Percentiles rank a stretch among this genome's conserved stretches.
phyloP scores from a whole-genome alignment of 306 rosid genomes.

The Rosa chinensis region DNA sequence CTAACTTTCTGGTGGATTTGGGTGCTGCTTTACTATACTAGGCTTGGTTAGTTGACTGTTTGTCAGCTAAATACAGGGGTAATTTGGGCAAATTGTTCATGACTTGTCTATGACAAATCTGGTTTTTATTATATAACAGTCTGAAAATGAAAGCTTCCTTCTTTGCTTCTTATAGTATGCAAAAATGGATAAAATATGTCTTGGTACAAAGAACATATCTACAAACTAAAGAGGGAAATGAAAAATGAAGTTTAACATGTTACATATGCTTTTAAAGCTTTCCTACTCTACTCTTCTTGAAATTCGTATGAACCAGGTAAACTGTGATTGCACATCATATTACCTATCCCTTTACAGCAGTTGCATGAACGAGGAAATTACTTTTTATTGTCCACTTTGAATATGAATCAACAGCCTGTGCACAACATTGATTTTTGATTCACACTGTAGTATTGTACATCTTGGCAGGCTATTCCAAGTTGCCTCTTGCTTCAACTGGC shows the following conservation, averaged over 20 bases:
- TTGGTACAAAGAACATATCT: not conserved
- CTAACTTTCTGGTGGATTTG: constrained; percentile 9
- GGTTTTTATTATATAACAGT: not conserved
- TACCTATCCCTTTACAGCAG: not conserved
- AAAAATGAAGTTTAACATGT: not conserved
- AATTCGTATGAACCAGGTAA: not conserved
- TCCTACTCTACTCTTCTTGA: not conserved
- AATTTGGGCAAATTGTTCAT: not conserved
- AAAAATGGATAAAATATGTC: not conserved
- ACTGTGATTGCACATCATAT: not conserved
- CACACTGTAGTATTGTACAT: constrained; percentile 5
- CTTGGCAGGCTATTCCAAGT: not conserved
- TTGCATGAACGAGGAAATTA: not conserved
- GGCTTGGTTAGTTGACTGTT: not conserved
- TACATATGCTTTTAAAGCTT: not conserved
- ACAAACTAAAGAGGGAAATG: not conserved
- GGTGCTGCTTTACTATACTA: not conserved
- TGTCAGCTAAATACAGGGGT: not conserved
- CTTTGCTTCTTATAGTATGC: not conserved
- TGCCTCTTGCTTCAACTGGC: not conserved
- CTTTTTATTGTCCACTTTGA: not conserved
- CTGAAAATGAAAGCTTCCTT: not conserved
- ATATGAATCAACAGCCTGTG: not conserved
- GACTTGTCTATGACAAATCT: not conserved
- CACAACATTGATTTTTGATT: not conserved